These are phyloP conservation scores for Aspergillus neoniger DNA, from an alignment of 2,329 filamentous ascomycete genomes.

Conservation along the genomic window DNA sequence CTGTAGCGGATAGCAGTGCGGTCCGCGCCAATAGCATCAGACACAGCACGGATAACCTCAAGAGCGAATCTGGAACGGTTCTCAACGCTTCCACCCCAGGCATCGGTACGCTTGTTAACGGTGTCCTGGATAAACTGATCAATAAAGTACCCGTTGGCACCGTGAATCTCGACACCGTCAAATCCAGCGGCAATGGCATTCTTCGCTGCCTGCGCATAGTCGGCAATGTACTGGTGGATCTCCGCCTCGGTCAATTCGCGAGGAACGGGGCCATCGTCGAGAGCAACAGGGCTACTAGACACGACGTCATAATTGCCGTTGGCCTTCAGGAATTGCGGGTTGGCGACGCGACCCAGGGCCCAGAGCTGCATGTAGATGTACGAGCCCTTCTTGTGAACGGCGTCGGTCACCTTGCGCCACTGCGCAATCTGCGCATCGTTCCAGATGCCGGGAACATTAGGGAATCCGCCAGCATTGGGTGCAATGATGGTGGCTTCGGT, in stretches of 20 bases:
- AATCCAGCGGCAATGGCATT: conserved; percentile 59
- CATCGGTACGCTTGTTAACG: conserved; percentile 52
- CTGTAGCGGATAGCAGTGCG: conserved; percentile 51
- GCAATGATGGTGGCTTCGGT: conserved; percentile 59
- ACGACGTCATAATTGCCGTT: conserved; percentile 20
- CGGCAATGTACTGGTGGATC: conserved; percentile 45
- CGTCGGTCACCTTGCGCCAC: conserved; percentile 63
- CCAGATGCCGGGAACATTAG: conserved; percentile 61
- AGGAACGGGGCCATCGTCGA: conserved; percentile 31
- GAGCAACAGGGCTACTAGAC: conserved; percentile 26
- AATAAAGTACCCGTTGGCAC: conserved; percentile 53
- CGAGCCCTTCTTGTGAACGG: conserved; percentile 63
- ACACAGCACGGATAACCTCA: conserved; percentile 51
- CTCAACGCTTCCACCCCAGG: conserved; percentile 54
- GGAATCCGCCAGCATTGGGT: conserved; percentile 49
- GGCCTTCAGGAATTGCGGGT: conserved; percentile 31
- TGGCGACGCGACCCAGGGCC: conserved; percentile 59
- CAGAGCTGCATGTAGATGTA: conserved; percentile 66
- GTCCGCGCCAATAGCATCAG: conserved; percentile 48
- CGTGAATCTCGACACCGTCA: conserved; percentile 55
- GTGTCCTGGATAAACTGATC: conserved; percentile 55
- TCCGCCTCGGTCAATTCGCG: conserved; percentile 41
- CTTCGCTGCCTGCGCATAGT: conserved; percentile 49
- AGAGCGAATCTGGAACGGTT: conserved; percentile 57
- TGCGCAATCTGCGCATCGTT: conserved; percentile 57